Evolutionary conservation across 352 stramenopile genomes (phyloP), one percentile per base, ranked within the genome.

Genomic region (Globisporangium paroecandrum): DNA sequence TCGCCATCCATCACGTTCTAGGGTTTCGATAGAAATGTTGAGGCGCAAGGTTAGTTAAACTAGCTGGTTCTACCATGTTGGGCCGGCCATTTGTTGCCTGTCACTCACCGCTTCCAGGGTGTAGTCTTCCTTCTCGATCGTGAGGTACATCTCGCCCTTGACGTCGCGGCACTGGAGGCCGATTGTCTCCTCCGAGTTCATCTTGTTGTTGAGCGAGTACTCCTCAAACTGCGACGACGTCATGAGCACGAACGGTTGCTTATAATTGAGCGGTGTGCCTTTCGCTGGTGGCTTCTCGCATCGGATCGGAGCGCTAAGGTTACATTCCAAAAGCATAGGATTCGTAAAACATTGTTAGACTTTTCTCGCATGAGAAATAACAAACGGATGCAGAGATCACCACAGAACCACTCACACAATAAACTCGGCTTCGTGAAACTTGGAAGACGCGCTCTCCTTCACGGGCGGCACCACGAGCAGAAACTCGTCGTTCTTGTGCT

Each of bases 161-260:
- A 81, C 67, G 38, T 65, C 67, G 9, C 69, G 70, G 46, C 77
- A 62, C 43, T 89, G 79, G 15, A 91, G 73, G 49, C 79, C 85
- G 58, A 94, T 66, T 15, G 73, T 80, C 32, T 93, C 80, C 34
- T 79, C 77, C 34, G 65, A 72, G 22, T 79, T 56, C 38, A 89
- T 85, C 72, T 92, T 92, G 77, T 90, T 91, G 74, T 90, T 92
- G 27, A 94, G 74, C 58, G 86, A 84, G 75, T 90, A 93, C 4
- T 72, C 76, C 47, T 81, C 80, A 47, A 75, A 79, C 59, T 89
- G 74, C 32, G 76, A 89, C n/a, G 58, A 70, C 24, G 84, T 90
- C 20, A 73, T 64, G 41, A 94, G 81, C 57, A 91, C 79, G 58
- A 94, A 91, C 20, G 81, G 73, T 56, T 89, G 84, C 64, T 85